These are phyloP conservation scores for Flaveria trinervia DNA, from an alignment of 129 eudicot genomes.

Conservation along the genomic window DNA sequence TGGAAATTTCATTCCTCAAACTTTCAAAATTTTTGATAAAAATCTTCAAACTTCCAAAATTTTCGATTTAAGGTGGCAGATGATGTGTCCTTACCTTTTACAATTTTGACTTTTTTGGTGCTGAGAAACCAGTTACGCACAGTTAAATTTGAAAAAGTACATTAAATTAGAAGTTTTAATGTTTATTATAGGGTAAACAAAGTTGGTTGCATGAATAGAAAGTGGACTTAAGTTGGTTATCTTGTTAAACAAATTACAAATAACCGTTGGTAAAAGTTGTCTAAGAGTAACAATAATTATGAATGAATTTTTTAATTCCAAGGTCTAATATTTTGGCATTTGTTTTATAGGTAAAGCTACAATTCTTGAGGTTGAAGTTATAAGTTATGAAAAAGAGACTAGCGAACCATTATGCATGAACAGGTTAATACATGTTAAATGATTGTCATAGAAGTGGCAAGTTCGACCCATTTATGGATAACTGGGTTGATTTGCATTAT, in stretches of 20 bases:
- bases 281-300: constrained; percentile 5
- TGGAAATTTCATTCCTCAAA: background rate
- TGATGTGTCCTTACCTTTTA: background rate
- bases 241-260: background rate
- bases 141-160: background rate
- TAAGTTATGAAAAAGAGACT: constrained; percentile 70
- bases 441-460: background rate
- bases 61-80: background rate
- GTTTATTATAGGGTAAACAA: background rate
- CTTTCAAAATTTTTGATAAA: background rate
- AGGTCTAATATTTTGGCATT: background rate
- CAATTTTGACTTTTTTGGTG: background rate
- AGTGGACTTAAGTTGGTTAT: background rate
- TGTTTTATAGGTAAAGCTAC: constrained; percentile 78
- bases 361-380: constrained; percentile 70
- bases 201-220: background rate
- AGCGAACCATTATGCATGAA: constrained; percentile 78
- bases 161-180: background rate
- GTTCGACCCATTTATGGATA: background rate
- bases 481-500: background rate
- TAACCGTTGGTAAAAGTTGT: background rate
- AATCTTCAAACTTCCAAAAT: background rate
- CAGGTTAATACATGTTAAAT: constrained; percentile 42
- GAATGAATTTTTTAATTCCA: background rate
- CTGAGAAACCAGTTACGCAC: background rate